Percentiles rank a stretch among this genome's conserved stretches.
Evolutionary conservation across 2,329 filamentous ascomycete species (phyloP).

Genomic region (Coccinonectria pachysandricola): DNA sequence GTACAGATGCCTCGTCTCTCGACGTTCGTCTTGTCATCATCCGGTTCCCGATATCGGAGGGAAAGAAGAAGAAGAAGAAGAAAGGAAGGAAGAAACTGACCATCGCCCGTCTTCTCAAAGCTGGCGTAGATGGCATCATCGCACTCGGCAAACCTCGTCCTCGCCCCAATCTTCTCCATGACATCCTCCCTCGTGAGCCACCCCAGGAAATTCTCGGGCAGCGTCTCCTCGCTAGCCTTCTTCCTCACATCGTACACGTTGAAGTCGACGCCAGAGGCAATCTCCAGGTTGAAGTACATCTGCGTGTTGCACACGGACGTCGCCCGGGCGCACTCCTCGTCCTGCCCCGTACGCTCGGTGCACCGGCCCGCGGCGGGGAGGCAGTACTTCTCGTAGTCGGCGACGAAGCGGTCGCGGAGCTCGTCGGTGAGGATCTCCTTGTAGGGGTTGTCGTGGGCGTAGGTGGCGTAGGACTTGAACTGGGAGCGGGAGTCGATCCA

Average conservation of each 20-base stretch:
- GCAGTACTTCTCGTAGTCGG: conserved; percentile 20
- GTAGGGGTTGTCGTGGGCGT: conserved; percentile 25
- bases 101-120: conserved; percentile 15
- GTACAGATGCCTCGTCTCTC: background rate
- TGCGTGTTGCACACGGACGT: conserved; percentile 17
- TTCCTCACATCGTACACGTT: conserved; percentile 38
- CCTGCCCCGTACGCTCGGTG: conserved; percentile 11
- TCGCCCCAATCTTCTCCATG: conserved; percentile 16
- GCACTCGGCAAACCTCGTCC: conserved; percentile 15
- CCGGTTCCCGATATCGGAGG: background rate
- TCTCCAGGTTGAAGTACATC: conserved; percentile 16
- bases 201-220: conserved; percentile 15
- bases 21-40: too few species aligned
- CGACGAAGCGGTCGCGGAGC: conserved; percentile 12
- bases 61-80: background rate
- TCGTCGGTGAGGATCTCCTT: conserved; percentile 18
- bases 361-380: conserved; percentile 15
- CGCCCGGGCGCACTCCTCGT: conserved; percentile 18
- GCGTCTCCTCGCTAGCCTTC: conserved; percentile 9
- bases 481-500: conserved; percentile 37
- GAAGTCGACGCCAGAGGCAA: conserved; percentile 22
- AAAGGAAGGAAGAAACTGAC: conserved; percentile 5
- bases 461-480: conserved; percentile 23
- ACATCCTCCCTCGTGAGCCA: conserved; percentile 15
- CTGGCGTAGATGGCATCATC: conserved; percentile 14